Percentiles rank a stretch among this genome's conserved stretches.
Evolutionary conservation across 2,329 filamentous ascomycete species (phyloP).

Genomic region (Neofusicoccum umdonicola): DNA sequence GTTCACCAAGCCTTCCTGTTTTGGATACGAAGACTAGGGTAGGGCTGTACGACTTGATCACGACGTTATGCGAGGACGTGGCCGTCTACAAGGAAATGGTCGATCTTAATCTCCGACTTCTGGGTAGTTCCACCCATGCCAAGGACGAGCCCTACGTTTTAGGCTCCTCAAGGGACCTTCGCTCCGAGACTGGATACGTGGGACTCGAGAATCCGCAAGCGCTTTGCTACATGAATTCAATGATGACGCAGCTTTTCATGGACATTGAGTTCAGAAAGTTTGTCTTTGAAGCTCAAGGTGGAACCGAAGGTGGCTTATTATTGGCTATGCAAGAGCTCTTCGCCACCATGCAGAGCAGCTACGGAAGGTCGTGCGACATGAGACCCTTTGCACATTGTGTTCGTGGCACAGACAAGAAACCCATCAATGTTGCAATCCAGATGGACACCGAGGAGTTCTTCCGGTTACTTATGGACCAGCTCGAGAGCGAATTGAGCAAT

Average conservation of each 20-base stretch:
- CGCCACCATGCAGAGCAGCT: constrained; percentile 79
- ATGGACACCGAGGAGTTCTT: constrained; percentile 99
- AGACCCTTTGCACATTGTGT: constrained; percentile 70
- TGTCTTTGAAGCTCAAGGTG: constrained; percentile 60
- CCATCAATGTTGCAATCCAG: constrained; percentile 83
- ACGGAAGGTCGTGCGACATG: constrained; percentile 71
- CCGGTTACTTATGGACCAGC: constrained; percentile 86
- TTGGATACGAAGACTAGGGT: constrained; percentile 36
- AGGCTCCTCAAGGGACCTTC: constrained; percentile 66
- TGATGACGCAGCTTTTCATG: constrained; percentile 95
- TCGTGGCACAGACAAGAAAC: constrained; percentile 75
- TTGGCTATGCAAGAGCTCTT: constrained; percentile 79
- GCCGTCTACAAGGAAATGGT: constrained; percentile 28
- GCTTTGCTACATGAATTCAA: constrained; percentile 94
- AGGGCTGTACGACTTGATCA: constrained; percentile 37
- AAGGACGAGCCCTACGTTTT: constrained; percentile 53
- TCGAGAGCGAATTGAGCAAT: constrained; percentile 75
- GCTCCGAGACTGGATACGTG: constrained; percentile 76
- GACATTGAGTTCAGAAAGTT: constrained; percentile 84
- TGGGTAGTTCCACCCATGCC: neutral
- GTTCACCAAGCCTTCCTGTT: constrained; percentile 26
- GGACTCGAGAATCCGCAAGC: constrained; percentile 91
- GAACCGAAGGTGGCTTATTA: constrained; percentile 61
- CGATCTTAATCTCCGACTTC: constrained; percentile 29
- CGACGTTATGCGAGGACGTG: constrained; percentile 32